Evolutionary conservation across 148 eudicot genomes (phyloP).

Genomic region (Vaccinium myrtillus): DNA sequence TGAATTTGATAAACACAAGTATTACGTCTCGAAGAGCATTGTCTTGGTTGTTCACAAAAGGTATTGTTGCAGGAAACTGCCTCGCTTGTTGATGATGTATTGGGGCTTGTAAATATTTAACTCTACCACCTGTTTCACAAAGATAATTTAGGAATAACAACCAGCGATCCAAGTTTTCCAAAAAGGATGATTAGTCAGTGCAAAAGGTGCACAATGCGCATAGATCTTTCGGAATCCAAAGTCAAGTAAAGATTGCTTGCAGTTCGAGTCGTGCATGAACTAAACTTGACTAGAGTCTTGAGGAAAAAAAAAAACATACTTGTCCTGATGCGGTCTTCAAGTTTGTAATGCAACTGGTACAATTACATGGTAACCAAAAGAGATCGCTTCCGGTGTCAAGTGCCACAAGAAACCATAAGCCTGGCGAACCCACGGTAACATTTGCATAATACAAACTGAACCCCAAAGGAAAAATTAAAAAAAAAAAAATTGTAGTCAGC

Average conservation of each 20-base stretch:
- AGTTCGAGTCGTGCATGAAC: background rate
- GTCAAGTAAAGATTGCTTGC: too few relatives aligned
- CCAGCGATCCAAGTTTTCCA: background rate
- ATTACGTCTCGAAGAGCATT: conserved; percentile 34
- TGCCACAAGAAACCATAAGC: conserved; percentile 63
- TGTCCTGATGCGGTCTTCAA: conserved; percentile 29
- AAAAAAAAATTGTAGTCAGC: background rate
- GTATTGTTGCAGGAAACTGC: conserved; percentile 61
- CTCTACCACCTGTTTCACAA: conserved; percentile 27
- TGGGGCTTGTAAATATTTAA: conserved; percentile 69
- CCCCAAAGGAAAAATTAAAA: background rate
- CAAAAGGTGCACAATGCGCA: background rate
- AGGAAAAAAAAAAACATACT: conserved; percentile 33
- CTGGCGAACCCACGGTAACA: conserved; percentile 79
- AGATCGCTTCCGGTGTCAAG: conserved; percentile 90
- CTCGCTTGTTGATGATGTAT: conserved; percentile 56
- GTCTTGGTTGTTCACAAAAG: conserved; percentile 36
- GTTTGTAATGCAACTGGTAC: conserved; percentile 50
- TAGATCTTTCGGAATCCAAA: background rate
- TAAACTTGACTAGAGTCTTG: background rate
- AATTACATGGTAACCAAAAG: conserved; percentile 96
- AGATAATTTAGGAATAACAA: background rate
- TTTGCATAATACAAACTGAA: conserved; percentile 84
- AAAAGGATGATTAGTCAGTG: background rate
- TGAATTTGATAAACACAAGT: conserved; percentile 55